Evolutionary conservation across 2,329 filamentous ascomycete species (phyloP).

Genomic region (Tolypocladium sp.): DNA sequence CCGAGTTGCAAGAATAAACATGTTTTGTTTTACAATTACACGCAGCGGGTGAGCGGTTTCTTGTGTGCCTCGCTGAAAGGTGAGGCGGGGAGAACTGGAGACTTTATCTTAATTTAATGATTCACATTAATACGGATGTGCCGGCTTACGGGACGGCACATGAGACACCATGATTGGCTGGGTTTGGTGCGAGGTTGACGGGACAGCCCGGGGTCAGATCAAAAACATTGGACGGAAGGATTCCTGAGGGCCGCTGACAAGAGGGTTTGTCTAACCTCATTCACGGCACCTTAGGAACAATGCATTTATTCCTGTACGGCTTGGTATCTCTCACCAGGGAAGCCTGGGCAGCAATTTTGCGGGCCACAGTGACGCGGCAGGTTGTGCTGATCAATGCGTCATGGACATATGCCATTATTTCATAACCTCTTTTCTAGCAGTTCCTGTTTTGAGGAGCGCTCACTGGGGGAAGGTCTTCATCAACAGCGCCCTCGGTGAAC

Average conservation of each 20-base stretch:
- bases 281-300: neutral
- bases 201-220: too few relatives aligned
- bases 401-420: too few relatives aligned
- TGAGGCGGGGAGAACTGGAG: neutral
- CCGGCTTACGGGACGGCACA: neutral
- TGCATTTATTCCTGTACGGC: neutral
- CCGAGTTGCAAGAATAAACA: neutral
- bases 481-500: too few relatives aligned
- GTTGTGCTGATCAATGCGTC: too few relatives aligned
- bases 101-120: neutral
- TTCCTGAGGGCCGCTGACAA: neutral
- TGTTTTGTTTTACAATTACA: too few relatives aligned
- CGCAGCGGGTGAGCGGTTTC: too few relatives aligned
- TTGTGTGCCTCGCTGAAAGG: too few relatives aligned
- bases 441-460: too few relatives aligned
- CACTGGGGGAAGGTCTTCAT: too few relatives aligned
- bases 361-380: neutral
- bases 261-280: neutral
- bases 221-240: neutral
- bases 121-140: neutral
- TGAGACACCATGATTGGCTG: neutral
- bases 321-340: neutral
- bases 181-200: neutral
- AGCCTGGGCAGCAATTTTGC: neutral
- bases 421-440: too few relatives aligned